Percentiles rank a stretch among this genome's conserved stretches.
Conservation (phyloP, 2,329 filamentous ascomycete species). For the Fusarium tanahbumbuense region DNA sequence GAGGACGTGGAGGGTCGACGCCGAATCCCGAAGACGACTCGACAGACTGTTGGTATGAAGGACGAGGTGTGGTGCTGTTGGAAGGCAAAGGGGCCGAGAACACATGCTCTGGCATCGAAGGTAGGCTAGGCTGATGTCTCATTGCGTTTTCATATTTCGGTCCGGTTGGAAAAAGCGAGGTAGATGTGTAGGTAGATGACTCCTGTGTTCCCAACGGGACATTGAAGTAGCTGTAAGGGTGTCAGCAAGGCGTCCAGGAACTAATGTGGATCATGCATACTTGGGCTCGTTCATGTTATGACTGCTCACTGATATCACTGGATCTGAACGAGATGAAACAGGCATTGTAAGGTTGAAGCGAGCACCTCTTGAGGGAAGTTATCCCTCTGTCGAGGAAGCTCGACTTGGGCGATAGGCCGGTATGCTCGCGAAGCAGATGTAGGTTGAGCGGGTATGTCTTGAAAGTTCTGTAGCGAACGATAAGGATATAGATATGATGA, state of each 20-base stretch:
- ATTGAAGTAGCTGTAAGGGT: constrained; percentile 49
- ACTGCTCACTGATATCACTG: constrained; percentile 7
- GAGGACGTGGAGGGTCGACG: constrained; percentile 66
- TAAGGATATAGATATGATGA: neutral
- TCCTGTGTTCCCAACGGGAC: constrained; percentile 39
- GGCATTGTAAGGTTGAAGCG: constrained; percentile 34
- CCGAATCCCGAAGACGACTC: constrained; percentile 43
- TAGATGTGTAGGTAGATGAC: constrained; percentile 29
- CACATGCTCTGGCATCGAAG: constrained; percentile 21
- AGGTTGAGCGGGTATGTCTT: neutral
- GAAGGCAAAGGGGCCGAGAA: constrained; percentile 15
- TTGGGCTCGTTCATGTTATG: constrained; percentile 38
- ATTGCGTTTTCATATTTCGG: constrained; percentile 20
- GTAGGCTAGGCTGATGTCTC: constrained; percentile 35
- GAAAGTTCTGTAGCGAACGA: neutral
- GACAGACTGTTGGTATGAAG: neutral
- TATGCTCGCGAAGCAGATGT: neutral
- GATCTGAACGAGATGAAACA: constrained; percentile 28
- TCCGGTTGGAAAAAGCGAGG: constrained; percentile 10
- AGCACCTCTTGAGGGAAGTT: neutral
- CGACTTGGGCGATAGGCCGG: neutral
- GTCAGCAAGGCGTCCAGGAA: neutral
- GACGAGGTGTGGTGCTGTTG: constrained; percentile 5
- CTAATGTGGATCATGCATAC: constrained; percentile 19
- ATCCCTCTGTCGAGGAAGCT: neutral